Evolutionary conservation across 495 filamentous ascomycete species (phyloP).

Genomic region (Penicillium antarcticum): DNA sequence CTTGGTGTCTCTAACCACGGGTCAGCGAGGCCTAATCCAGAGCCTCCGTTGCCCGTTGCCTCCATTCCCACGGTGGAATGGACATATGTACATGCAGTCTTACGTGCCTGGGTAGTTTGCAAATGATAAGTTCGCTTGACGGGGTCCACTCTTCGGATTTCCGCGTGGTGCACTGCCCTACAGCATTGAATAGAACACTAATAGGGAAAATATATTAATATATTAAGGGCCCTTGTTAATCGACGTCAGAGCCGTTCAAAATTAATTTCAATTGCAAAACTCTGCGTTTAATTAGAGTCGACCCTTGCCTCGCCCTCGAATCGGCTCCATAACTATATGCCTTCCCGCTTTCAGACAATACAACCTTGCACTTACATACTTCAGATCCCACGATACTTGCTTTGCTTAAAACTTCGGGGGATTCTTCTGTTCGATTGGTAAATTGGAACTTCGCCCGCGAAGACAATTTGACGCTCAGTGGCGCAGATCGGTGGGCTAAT

Average conservation of each 20-base stretch:
- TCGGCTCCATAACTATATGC: constrained; percentile 10
- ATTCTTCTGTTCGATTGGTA: background rate
- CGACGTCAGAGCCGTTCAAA: constrained; percentile 6
- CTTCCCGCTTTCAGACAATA: constrained; percentile 22
- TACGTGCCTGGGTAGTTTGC: background rate
- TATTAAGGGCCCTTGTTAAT: background rate
- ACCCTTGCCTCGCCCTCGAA: constrained; percentile 25
- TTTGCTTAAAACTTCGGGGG: background rate
- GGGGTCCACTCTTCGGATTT: constrained; percentile 11
- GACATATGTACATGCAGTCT: too few species aligned
- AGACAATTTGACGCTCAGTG: background rate
- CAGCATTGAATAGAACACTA: background rate
- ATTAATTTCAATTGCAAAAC: constrained; percentile 8
- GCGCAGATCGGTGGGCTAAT: constrained; percentile 4
- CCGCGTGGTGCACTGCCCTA: constrained; percentile 13
- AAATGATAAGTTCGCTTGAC: constrained; percentile 12
- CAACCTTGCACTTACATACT: constrained; percentile 23
- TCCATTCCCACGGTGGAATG: too few species aligned
- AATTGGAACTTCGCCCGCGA: background rate
- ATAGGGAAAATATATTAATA: too few species aligned
- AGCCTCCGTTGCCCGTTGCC: too few species aligned
- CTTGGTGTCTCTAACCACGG: background rate
- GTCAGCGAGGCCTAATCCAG: background rate
- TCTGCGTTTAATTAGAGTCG: constrained; percentile 8
- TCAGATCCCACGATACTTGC: background rate